A percentile compares a stretch with the other conserved stretches of the same genome.
These are phyloP conservation scores for Zopfochytrium polystomum DNA, from an alignment of 371 early-diverging fungal genomes.

Conservation along the genomic window DNA sequence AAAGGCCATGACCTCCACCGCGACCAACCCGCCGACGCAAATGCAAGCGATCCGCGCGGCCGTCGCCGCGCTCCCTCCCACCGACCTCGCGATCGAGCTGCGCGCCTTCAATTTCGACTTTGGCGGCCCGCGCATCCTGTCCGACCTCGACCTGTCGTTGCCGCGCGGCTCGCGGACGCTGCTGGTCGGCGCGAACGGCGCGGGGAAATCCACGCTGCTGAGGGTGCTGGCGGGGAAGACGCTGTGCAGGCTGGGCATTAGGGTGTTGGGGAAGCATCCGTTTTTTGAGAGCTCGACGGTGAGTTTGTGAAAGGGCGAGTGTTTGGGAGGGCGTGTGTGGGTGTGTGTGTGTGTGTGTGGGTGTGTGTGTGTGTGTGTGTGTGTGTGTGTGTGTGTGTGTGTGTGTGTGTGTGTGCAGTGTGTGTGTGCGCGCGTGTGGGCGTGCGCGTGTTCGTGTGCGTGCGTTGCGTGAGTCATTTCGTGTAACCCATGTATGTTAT, in stretches of 20 bases:
- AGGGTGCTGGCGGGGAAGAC: constrained; percentile 69
- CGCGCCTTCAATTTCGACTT: constrained; percentile 55
- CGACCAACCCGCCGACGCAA: constrained; percentile 5
- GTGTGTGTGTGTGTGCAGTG: too few relatives aligned
- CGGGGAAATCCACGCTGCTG: constrained; percentile 66
- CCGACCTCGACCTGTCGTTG: constrained; percentile 52
- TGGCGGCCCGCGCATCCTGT: constrained; percentile 58
- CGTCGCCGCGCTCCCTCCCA: constrained; percentile 18
- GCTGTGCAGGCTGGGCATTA: constrained; percentile 53
- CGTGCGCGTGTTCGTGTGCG: too few relatives aligned
- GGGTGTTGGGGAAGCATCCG: constrained; percentile 61
- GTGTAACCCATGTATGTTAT: constrained; percentile 11
- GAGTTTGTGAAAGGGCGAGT: constrained; percentile 1
- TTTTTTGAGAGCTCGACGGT: constrained; percentile 60
- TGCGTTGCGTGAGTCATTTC: too few relatives aligned
- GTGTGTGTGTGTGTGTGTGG: too few relatives aligned
- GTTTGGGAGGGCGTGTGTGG: not conserved
- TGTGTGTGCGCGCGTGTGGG: too few relatives aligned
- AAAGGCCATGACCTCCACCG: constrained; percentile 1
- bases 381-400: too few relatives aligned
- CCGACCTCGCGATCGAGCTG: constrained; percentile 34
- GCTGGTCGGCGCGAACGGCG: constrained; percentile 62
- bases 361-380: too few relatives aligned
- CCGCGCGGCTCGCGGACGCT: constrained; percentile 60
- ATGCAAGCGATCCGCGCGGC: constrained; percentile 17